Conservation (phyloP, 2,329 filamentous ascomycete species). For the Fusarium falciforme region DNA sequence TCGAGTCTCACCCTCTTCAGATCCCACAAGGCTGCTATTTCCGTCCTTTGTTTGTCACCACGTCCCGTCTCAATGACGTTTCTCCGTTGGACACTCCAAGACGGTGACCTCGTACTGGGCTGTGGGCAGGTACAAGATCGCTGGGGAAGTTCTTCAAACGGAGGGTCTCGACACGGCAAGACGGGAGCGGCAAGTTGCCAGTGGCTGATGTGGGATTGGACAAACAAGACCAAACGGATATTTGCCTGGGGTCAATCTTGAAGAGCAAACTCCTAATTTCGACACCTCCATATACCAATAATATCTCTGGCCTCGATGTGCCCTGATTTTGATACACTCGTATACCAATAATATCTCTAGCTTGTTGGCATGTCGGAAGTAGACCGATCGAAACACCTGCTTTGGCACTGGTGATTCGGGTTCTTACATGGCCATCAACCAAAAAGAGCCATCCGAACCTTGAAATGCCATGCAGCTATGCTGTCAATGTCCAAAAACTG, state of each 20-base stretch:
- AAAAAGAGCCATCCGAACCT: conserved; percentile 2
- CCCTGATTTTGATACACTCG: neutral
- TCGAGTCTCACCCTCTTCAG: neutral
- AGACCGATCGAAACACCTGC: conserved; percentile 20
- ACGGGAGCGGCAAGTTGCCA: conserved; percentile 25
- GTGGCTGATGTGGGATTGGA: neutral
- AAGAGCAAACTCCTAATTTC: neutral
- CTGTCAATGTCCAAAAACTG: neutral
- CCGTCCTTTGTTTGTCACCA: conserved; percentile 20
- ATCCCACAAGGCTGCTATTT: conserved; percentile 29
- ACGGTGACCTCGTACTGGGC: neutral
- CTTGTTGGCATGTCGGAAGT: conserved; percentile 4
- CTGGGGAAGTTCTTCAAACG: conserved; percentile 6
- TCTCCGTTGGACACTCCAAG: conserved; percentile 9
- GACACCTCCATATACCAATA: neutral
- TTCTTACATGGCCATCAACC: conserved; percentile 27
- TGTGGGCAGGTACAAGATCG: neutral
- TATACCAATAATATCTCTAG: neutral
- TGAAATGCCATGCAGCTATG: conserved; percentile 3
- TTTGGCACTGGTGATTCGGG: conserved; percentile 11
- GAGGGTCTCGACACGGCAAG: conserved; percentile 31
- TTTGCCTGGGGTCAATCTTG: conserved; percentile 15
- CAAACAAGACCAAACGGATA: conserved; percentile 31
- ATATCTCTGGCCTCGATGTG: neutral
- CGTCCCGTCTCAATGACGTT: conserved; percentile 16